These are phyloP conservation scores for Monilinia fructicola DNA, from an alignment of 2,329 filamentous ascomycete genomes.

Conservation along the genomic window DNA sequence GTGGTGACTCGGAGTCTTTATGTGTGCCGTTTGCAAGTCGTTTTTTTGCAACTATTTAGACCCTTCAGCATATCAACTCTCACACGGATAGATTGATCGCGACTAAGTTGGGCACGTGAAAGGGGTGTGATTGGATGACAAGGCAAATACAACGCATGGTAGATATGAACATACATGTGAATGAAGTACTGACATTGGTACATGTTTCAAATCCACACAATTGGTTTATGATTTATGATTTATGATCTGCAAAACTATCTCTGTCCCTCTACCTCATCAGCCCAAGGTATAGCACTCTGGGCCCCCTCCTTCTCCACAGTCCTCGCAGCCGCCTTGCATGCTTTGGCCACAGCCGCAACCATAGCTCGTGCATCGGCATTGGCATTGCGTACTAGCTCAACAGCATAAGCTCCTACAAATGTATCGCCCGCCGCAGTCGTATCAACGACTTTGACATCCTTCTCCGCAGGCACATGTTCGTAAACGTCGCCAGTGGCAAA, in stretches of 20 bases:
- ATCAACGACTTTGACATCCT: constrained; percentile 74
- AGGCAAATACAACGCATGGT: neutral
- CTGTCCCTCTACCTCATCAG: constrained; percentile 48
- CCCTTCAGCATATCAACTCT: constrained; percentile 1
- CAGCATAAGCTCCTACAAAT: constrained; percentile 85
- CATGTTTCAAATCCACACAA: neutral
- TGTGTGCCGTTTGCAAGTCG: neutral
- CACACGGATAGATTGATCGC: constrained; percentile 11
- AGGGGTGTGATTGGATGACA: constrained; percentile 2
- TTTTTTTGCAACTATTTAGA: constrained; percentile 3
- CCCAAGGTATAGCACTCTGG: constrained; percentile 66
- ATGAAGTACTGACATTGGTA: neutral
- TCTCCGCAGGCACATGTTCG: constrained; percentile 62
- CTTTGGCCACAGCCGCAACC: constrained; percentile 53
- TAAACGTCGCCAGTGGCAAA: constrained; percentile 50
- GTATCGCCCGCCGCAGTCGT: constrained; percentile 95
- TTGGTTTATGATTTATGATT: neutral
- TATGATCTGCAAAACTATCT: neutral
- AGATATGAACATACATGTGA: constrained; percentile 8
- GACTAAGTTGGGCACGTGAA: neutral
- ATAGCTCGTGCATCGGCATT: constrained; percentile 42
- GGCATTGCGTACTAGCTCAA: constrained; percentile 59
- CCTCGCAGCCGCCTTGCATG: constrained; percentile 61
- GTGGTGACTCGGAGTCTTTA: constrained; percentile 9
- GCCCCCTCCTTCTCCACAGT: constrained; percentile 67